Evolutionary conservation across 352 stramenopile genomes (phyloP), one percentile per base, ranked within the genome.

Genomic region (Phytophthora melonis): DNA sequence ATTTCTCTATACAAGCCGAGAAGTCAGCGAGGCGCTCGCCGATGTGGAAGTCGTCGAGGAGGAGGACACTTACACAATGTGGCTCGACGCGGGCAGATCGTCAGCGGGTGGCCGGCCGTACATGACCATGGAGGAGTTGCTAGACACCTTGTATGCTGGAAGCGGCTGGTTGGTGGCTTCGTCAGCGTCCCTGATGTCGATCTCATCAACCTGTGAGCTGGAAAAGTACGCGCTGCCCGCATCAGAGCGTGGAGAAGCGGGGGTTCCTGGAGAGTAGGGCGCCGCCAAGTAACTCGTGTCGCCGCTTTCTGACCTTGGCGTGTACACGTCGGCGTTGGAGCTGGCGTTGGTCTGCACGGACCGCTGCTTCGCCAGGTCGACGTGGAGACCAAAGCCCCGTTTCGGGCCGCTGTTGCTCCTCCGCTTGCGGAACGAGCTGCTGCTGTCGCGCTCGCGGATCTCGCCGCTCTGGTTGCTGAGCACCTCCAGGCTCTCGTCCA

Each of bases 401-500:
- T 72, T 70, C 8, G 81, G 68, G 1, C 74, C 62, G 52, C 71
- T 71, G 21, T 56, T 74, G 23, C 72, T 77, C 55, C 81, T 84
- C 32, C 63, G 68, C 34, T 77, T 64, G 53, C 61, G 61, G 36
- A 59, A 70, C 39, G 66, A 76, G 30, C 58, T 75, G 57, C 65
- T 86, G 65, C 77, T 79, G 25, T 75, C 74, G 34, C 79, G 80
- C 58, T 87, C 79, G 58, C 75, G 75, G 32, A 83, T 80, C 53
- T 92, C 85, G 27, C 85, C 81, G 53, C 86, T 93, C 66, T 83
- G 84, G n/a, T 79, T 83, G 70, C 88, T 94, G 23, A 92, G 73
- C 19, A 94, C 84, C 50, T 94, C 88, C 47, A 94, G 77, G 65
- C 90, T 87, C 25, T 94, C 88, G 63, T 94, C 88, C 49, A 94